Evolutionary conservation across 371 early-diverging fungal genomes (phyloP).

Genomic region (Mucor indicus): DNA sequence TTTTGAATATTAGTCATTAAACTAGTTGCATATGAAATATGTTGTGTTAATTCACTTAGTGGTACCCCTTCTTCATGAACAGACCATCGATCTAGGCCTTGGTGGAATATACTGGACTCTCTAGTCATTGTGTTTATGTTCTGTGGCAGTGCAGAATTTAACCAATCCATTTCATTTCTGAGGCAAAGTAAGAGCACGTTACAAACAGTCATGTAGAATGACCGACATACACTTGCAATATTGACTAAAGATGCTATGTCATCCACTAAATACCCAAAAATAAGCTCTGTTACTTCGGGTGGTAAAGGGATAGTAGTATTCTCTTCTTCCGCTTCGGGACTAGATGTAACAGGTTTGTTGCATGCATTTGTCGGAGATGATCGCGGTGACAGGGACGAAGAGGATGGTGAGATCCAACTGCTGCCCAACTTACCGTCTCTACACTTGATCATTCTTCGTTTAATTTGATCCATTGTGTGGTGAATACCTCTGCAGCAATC

Average conservation of each 20-base stretch:
- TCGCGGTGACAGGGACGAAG: neutral
- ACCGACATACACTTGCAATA: slow-evolving; percentile 18
- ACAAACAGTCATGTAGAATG: slow-evolving; percentile 29
- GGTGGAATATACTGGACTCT: slow-evolving; percentile 6
- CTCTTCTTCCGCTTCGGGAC: neutral
- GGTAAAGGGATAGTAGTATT: slow-evolving; percentile 12
- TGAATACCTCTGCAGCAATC: slow-evolving; percentile 12
- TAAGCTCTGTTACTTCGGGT: slow-evolving; percentile 25
- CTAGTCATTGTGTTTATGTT: too few relatives aligned
- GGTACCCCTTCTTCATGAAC: slow-evolving; percentile 13
- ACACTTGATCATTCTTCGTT: slow-evolving; percentile 29
- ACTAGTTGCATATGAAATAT: slow-evolving; percentile 4
- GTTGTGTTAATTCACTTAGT: slow-evolving; percentile 17
- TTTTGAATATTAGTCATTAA: slow-evolving; percentile 9
- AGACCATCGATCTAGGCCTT: slow-evolving; percentile 24
- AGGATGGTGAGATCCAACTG: neutral
- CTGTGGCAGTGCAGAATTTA: slow-evolving; percentile 23
- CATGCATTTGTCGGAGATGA: neutral
- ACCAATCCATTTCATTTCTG: slow-evolving; percentile 1
- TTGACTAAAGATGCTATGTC: slow-evolving; percentile 18
- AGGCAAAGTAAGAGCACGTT: slow-evolving; percentile 22
- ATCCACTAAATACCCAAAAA: slow-evolving; percentile 17
- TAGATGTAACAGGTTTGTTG: neutral
- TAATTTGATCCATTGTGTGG: slow-evolving; percentile 20
- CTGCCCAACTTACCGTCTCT: slow-evolving; percentile 18